phyloP scores from a whole-genome alignment of 2,329 filamentous ascomycete species.

The Fusarium verrucosum region DNA sequence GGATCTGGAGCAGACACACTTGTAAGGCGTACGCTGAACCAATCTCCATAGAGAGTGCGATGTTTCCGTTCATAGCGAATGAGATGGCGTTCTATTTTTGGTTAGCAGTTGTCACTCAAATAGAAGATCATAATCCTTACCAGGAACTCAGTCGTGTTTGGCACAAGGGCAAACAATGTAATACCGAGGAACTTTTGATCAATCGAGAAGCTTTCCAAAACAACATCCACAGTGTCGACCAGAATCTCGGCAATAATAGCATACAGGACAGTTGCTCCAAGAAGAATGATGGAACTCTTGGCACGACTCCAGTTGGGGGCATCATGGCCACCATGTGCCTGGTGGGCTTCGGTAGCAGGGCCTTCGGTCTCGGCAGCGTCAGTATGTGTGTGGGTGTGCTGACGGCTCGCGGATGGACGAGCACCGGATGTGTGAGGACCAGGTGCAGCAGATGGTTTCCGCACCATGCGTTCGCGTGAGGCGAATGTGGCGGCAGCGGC shows the following conservation, averaged over 20 bases:
- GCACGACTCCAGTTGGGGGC: conserved; percentile 97
- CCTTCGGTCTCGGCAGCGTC: conserved; percentile 42
- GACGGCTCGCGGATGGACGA: conserved; percentile 49
- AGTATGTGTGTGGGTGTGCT: conserved; percentile 19
- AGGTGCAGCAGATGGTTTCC: conserved; percentile 51
- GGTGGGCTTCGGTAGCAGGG: conserved; percentile 48
- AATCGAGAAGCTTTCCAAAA: conserved; percentile 87
- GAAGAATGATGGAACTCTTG: conserved; percentile 89
- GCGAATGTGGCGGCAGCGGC: conserved; percentile 90
- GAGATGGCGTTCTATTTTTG: conserved; percentile 85
- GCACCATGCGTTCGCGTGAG: conserved; percentile 71
- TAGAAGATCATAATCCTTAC: conserved; percentile 58
- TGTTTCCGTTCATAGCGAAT: conserved; percentile 99
- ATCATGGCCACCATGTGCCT: conserved; percentile 80
- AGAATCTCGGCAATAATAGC: conserved; percentile 97
- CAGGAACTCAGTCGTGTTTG: conserved; percentile 97
- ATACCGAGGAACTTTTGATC: conserved; percentile 98
- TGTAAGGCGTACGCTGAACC: conserved; percentile 96
- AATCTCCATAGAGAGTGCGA: conserved; percentile 98
- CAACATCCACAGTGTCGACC: conserved; percentile 97
- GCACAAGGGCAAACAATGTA: conserved; percentile 94
- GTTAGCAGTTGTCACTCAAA: conserved; percentile 18
- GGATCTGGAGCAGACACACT: conserved; percentile 93
- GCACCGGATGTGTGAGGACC: conserved; percentile 26
- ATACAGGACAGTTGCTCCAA: conserved; percentile 89